Percentiles rank a stretch among this genome's conserved stretches.
Evolutionary conservation across 371 early-diverging fungal genomes (phyloP).

Genomic region (Syncephalis plumigaleata): DNA sequence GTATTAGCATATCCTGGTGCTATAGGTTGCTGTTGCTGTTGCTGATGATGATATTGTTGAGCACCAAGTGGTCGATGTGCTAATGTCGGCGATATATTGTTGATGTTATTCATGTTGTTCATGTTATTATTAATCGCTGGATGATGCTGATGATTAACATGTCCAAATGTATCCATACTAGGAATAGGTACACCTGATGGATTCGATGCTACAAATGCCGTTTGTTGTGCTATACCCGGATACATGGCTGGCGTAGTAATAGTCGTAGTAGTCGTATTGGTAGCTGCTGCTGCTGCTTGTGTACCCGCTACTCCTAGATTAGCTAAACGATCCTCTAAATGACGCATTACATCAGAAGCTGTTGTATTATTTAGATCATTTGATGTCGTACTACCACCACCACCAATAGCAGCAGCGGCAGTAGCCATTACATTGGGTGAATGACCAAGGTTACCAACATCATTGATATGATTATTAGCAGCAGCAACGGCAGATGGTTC

Average conservation of each 20-base stretch:
- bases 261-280: conserved; percentile 8
- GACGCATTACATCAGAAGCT: neutral
- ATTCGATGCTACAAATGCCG: neutral
- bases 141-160: neutral
- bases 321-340: neutral
- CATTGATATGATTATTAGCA: conserved; percentile 13
- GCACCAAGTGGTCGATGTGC: neutral
- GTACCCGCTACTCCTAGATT: neutral
- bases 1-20: too few species aligned
- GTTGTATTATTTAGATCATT: conserved; percentile 1
- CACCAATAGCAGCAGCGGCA: too few species aligned
- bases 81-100: neutral
- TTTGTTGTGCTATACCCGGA: neutral
- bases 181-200: neutral
- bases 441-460: too few species aligned
- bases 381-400: too few species aligned
- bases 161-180: neutral
- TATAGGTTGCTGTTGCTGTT: too few species aligned
- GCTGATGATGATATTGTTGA: neutral
- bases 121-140: too few species aligned
- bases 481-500: conserved; percentile 7
- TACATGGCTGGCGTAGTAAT: conserved; percentile 8
- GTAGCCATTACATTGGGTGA: too few species aligned
- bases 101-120: too few species aligned
- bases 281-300: conserved; percentile 1